Conservation (phyloP, 331 rosid genomes). For the Quercus phellos region DNA sequence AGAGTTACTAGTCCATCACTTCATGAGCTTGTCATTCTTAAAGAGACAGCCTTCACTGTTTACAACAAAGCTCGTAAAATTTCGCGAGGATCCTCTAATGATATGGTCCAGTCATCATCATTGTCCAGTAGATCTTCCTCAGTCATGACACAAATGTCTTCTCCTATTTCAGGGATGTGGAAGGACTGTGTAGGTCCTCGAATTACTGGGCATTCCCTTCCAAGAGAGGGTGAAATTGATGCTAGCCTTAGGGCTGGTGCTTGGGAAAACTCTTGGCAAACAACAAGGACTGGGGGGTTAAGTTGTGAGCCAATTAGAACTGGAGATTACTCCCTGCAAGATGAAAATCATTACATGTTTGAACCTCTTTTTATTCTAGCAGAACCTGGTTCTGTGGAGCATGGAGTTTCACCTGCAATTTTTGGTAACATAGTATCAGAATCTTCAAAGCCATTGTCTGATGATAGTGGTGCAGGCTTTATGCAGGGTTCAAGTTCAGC, state of each 20-base stretch:
- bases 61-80: constrained; percentile 92
- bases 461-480: constrained; percentile 71
- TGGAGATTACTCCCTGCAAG: constrained; percentile 62
- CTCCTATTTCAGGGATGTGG: constrained; percentile 90
- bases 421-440: constrained; percentile 57
- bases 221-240: constrained; percentile 96
- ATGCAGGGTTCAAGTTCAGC: constrained; percentile 49
- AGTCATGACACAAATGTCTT: constrained; percentile 72
- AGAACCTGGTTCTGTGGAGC: constrained; percentile 89
- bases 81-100: constrained; percentile 72
- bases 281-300: constrained; percentile 67
- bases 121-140: constrained; percentile 68
- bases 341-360: constrained; percentile 85
- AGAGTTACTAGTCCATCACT: constrained; percentile 89
- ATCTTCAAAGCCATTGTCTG: constrained; percentile 67
- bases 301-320: constrained; percentile 73
- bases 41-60: constrained; percentile 92
- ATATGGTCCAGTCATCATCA: constrained; percentile 53
- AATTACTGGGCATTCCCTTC: constrained; percentile 79
- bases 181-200: constrained; percentile 90
- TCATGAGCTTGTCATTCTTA: constrained; percentile 75
- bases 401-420: constrained; percentile 60
- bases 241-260: constrained; percentile 75
- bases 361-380: constrained; percentile 95
- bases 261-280: constrained; percentile 97